Base-by-base conservation (phyloP, 192 early-diverging fungal species). In the Kappamyces sp. region DNA sequence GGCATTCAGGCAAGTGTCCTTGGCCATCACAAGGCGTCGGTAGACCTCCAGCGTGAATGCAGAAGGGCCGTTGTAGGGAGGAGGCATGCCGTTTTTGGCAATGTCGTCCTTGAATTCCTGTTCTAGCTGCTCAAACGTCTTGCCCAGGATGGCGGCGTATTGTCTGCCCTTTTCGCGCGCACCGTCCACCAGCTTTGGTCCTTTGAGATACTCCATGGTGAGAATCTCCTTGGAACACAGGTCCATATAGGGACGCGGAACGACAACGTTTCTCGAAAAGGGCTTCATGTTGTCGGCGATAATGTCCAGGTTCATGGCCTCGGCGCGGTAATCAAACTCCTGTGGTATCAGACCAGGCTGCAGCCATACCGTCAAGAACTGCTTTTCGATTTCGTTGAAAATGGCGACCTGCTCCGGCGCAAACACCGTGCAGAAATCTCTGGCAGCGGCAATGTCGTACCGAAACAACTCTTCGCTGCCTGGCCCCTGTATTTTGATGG, bases 341-440 rank as follows among this genome's bases (percentile, higher is more conserved):
- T 23, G 23, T 23, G 23, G 23, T 23, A 23, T 23, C 23, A 23
- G 23, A 23, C 23, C 23, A 23, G 23, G 23, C 23, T 23, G 23
- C 23, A 23, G 23, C 23, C 23, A 23, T 23, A 23, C 23, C 33
- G 38, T 61, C 31, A 62, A 37, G 41, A 70, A 66, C 41, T 61
- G 57, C 23, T 55, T 60, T 49, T 70, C 68, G 38, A 70, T 58
- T 47, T 70, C 68, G 54, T 70, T 63, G 50, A 70, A 60, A 5
- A 66, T 34, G 40, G 61, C 36, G 9, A 52, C 51, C 42, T 70
- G 64, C 47, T 70, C 68, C 12, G 68, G 68, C 12, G 46, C 46
- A 12, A 54, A 60, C 6, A 58, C 40, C 23, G 32, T 54, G 51
- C 40, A 60, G 43, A 65, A 60, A 8, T 31, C 33, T 10, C 59